These are phyloP conservation scores for Sclerotinia subarctica DNA, from an alignment of 2,329 filamentous ascomycete species.

Conservation along the genomic window DNA sequence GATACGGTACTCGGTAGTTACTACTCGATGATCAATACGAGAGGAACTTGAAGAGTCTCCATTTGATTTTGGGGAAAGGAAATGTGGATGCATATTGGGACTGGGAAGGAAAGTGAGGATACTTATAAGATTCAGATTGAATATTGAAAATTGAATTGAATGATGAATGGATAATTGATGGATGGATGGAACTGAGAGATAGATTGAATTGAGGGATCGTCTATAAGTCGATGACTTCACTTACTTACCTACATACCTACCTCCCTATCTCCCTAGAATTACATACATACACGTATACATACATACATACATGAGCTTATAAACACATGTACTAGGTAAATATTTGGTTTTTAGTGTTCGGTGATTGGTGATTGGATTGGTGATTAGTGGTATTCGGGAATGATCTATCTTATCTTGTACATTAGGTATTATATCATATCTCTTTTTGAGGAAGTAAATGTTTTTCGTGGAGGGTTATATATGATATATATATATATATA, in stretches of 20 bases:
- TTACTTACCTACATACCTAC: background rate
- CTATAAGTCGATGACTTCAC: background rate
- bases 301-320: no score
- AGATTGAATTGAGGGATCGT: background rate
- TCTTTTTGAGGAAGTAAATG: background rate
- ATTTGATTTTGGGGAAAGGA: background rate
- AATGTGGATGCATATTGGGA: background rate
- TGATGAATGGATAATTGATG: background rate
- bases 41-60: background rate
- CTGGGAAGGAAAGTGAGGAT: no score
- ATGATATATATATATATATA: no score
- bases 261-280: background rate
- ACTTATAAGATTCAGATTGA: no score
- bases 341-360: no score
- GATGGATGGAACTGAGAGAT: background rate
- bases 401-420: no score
- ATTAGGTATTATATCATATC: background rate
- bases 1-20: background rate
- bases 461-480: no score
- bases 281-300: background rate
- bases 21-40: background rate
- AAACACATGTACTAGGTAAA: no score
- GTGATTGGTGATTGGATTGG: no score
- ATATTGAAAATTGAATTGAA: background rate
- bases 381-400: no score